Percentiles rank a stretch among this genome's conserved stretches.
Conservation (phyloP, 345 rosid species). For the Gossypium thurberi region DNA sequence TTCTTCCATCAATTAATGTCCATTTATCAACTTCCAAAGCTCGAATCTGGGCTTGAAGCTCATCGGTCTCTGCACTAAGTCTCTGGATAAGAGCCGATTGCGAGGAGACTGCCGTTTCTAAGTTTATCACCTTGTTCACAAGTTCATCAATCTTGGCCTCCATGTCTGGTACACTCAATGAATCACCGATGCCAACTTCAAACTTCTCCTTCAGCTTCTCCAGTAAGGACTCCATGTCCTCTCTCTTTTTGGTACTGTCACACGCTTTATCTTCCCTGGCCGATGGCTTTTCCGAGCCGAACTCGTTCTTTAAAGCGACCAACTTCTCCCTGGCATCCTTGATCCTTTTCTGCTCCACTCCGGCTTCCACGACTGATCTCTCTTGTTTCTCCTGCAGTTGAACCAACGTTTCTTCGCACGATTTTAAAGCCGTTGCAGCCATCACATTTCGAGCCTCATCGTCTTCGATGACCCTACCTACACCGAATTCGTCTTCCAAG, state of each 20-base stretch:
- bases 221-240: background rate
- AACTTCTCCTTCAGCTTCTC: slow-evolving; percentile 52
- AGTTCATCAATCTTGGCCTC: slow-evolving; percentile 87
- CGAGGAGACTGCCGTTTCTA: slow-evolving; percentile 74
- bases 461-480: slow-evolving; percentile 62
- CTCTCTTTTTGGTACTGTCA: background rate
- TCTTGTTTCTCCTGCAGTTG: slow-evolving; percentile 65
- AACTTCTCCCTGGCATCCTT: slow-evolving; percentile 43
- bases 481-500: slow-evolving; percentile 82
- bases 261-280: background rate
- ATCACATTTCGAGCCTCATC: slow-evolving; percentile 74
- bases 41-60: slow-evolving; percentile 62
- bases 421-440: slow-evolving; percentile 69
- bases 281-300: background rate
- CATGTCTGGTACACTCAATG: slow-evolving; percentile 55
- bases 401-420: slow-evolving; percentile 68
- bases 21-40: slow-evolving; percentile 57
- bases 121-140: slow-evolving; percentile 62
- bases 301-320: slow-evolving; percentile 31
- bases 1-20: slow-evolving; percentile 30
- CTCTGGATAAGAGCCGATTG: slow-evolving; percentile 63
- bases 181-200: slow-evolving; percentile 34
- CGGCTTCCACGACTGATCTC: slow-evolving; percentile 49
- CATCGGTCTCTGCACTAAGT: slow-evolving; percentile 57
- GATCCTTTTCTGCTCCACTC: slow-evolving; percentile 44